phyloP scores from a whole-genome alignment of 2,329 filamentous ascomycete species.

The Aspergillus fischeri region DNA sequence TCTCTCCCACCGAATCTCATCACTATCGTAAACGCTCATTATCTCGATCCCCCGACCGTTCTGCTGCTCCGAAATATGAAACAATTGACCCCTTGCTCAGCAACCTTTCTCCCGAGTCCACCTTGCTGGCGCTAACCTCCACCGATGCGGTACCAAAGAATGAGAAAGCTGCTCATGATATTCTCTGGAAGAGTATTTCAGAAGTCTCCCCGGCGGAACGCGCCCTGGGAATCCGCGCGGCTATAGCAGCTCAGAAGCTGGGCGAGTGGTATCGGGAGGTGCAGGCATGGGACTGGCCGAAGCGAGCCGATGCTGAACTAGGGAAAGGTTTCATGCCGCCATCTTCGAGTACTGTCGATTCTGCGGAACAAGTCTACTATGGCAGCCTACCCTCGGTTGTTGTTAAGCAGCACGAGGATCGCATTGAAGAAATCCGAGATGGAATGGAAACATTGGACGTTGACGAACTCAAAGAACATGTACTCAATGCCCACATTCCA shows the following conservation, averaged over 20 bases:
- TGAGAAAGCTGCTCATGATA: constrained; percentile 35
- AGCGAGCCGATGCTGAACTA: constrained; percentile 29
- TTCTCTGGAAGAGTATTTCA: constrained; percentile 49
- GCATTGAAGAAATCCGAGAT: constrained; percentile 67
- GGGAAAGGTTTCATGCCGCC: constrained; percentile 43
- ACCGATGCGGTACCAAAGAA: constrained; percentile 40
- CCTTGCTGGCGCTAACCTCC: constrained; percentile 47
- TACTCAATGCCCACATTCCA: constrained; percentile 74
- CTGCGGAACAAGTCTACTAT: constrained; percentile 50
- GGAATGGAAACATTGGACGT: constrained; percentile 42
- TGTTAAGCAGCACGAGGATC: constrained; percentile 64
- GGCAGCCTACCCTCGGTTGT: constrained; percentile 66
- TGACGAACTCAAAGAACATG: constrained; percentile 82
- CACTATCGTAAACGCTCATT: constrained; percentile 29
- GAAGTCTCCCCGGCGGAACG: constrained; percentile 54
- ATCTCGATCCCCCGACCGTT: constrained; percentile 38
- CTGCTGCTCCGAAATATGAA: constrained; percentile 31
- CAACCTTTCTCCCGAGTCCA: constrained; percentile 52
- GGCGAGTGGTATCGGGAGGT: constrained; percentile 57
- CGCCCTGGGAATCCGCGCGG: constrained; percentile 56
- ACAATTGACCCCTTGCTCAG: constrained; percentile 47
- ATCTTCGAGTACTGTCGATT: constrained; percentile 4
- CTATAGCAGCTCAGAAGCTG: constrained; percentile 55
- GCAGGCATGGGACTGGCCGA: constrained; percentile 57
- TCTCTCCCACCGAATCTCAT: constrained; percentile 23